phyloP scores from a whole-genome alignment of 495 filamentous ascomycete genomes.

The Hypoxylon perforatum region DNA sequence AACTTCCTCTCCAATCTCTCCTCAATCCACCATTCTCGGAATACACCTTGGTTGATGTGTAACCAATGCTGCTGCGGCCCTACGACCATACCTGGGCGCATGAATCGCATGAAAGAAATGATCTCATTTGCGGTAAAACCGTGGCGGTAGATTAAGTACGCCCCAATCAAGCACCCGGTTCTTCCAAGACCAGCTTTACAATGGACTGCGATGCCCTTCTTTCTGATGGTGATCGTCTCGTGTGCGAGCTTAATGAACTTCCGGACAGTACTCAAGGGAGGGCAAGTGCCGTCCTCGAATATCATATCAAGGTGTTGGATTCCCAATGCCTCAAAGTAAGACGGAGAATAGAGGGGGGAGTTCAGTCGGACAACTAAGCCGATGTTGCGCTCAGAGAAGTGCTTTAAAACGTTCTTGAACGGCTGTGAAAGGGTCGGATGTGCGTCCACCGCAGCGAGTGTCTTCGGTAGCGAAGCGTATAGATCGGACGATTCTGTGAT shows the following conservation, averaged over 20 bases:
- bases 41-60: slow-evolving; percentile 93
- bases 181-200: slow-evolving; percentile 98
- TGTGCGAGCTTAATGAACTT: slow-evolving; percentile 96
- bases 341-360: slow-evolving; percentile 92
- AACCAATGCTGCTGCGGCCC: slow-evolving; percentile 99
- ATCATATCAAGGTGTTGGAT: slow-evolving; percentile 99
- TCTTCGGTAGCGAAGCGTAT: slow-evolving; percentile 77
- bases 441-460: slow-evolving; percentile 70
- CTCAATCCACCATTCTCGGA: slow-evolving; percentile 98
- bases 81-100: slow-evolving; percentile 99
- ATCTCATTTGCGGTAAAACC: slow-evolving; percentile 99
- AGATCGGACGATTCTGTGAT: slow-evolving; percentile 76
- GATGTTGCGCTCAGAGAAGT: slow-evolving; percentile 87
- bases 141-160: slow-evolving; percentile 96
- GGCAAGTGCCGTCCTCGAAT: slow-evolving; percentile 98
- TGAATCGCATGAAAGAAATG: slow-evolving; percentile 99
- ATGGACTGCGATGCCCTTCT: slow-evolving; percentile 93
- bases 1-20: slow-evolving; percentile 76
- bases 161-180: slow-evolving; percentile 95
- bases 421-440: slow-evolving; percentile 74
- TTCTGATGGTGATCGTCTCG: slow-evolving; percentile 87
- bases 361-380: slow-evolving; percentile 96
- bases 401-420: slow-evolving; percentile 93
- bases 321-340: slow-evolving; percentile 93
- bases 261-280: slow-evolving; percentile 82